phyloP scores from a whole-genome alignment of 2,329 filamentous ascomycete genomes.

The Curvularia sp. region DNA sequence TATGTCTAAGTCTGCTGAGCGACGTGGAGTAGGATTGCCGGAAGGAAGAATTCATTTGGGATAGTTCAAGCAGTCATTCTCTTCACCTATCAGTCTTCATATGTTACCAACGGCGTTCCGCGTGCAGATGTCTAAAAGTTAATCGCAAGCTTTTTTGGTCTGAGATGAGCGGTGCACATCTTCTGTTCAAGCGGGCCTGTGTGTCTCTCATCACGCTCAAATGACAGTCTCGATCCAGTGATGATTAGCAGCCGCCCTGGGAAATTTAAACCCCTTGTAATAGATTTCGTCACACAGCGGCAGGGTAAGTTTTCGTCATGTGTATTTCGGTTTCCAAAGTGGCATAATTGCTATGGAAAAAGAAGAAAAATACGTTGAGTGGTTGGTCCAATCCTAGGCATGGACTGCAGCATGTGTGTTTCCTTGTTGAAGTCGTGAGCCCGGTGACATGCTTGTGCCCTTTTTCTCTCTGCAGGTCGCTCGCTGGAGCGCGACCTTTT shows the following conservation, averaged over 20 bases:
- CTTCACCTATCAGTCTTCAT: conserved; percentile 21
- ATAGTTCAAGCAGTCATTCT: conserved; percentile 41
- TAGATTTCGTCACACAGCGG: background rate
- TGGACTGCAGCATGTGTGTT: background rate
- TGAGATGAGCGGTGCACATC: background rate
- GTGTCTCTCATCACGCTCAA: too few species aligned
- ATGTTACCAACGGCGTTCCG: background rate
- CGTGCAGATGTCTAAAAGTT: conserved; percentile 1
- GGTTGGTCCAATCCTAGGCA: background rate
- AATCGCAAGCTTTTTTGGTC: background rate
- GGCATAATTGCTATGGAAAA: background rate
- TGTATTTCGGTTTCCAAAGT: background rate
- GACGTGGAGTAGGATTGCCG: conserved; percentile 29
- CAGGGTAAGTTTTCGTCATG: too few species aligned
- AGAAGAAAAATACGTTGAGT: background rate
- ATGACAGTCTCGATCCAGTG: background rate
- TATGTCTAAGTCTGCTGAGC: conserved; percentile 34
- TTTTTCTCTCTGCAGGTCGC: background rate
- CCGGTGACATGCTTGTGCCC: background rate
- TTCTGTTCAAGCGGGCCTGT: background rate
- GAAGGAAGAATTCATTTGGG: conserved; percentile 31
- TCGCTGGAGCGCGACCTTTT: background rate
- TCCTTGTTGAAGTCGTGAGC: background rate
- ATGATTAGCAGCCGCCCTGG: background rate
- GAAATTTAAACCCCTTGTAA: background rate